These are phyloP conservation scores for Boletus eberwhitei DNA, from an alignment of 768 basidiomycete genomes.

Conservation along the genomic window DNA sequence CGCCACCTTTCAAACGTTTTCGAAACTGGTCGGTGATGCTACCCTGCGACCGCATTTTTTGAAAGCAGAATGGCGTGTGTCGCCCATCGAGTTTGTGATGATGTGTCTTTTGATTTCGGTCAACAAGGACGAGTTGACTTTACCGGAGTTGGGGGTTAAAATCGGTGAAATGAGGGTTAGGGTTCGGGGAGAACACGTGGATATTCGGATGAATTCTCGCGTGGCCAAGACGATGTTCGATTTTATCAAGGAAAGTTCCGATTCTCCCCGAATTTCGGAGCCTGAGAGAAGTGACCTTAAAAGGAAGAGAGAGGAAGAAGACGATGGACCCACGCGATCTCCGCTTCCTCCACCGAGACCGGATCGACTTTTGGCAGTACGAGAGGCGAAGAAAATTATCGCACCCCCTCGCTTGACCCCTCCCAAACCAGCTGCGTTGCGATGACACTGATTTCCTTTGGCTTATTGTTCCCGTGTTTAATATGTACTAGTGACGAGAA, in stretches of 20 bases:
- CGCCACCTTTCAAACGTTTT: conserved; percentile 46
- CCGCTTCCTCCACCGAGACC: conserved; percentile 4
- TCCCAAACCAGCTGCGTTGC: not conserved
- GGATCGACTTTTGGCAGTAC: conserved; percentile 15
- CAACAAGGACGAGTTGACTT: conserved; percentile 39
- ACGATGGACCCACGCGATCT: no score
- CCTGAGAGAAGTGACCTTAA: conserved; percentile 5
- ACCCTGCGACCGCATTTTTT: conserved; percentile 37
- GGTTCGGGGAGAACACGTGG: conserved; percentile 54
- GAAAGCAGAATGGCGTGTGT: conserved; percentile 45
- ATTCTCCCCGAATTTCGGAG: not conserved
- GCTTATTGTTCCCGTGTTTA: no score
- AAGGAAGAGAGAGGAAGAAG: conserved; percentile 28
- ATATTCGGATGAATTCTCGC: conserved; percentile 62
- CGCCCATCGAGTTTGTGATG: conserved; percentile 68
- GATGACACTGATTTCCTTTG: conserved; percentile 4
- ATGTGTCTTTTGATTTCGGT: conserved; percentile 52
- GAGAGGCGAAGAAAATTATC: conserved; percentile 19
- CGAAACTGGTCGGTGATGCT: conserved; percentile 40
- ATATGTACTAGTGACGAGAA: no score
- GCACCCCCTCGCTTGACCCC: conserved; percentile 14
- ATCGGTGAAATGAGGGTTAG: conserved; percentile 51
- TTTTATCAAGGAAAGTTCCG: conserved; percentile 39
- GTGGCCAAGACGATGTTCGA: conserved; percentile 54
- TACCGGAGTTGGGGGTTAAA: conserved; percentile 40